A percentile compares a stretch with the other conserved stretches of the same genome.
Conservation (phyloP, 2,329 filamentous ascomycete species). For the Aspergillus latus region DNA sequence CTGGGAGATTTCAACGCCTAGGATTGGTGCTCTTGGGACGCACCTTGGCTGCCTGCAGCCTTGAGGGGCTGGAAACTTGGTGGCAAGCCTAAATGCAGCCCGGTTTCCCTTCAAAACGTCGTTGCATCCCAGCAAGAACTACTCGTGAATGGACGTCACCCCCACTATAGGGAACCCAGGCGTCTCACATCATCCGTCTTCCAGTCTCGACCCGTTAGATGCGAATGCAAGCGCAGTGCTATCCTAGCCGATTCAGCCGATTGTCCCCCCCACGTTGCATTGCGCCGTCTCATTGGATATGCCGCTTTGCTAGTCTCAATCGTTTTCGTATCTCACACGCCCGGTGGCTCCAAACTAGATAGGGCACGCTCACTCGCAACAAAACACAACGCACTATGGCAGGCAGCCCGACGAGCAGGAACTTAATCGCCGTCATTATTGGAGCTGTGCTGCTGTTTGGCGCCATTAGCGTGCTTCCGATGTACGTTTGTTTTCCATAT, state of each 20-base stretch:
- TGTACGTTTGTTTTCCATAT: slow-evolving; percentile 24
- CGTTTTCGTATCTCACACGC: slow-evolving; percentile 13
- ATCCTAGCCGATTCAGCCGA: slow-evolving; percentile 20
- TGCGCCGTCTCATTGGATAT: slow-evolving; percentile 16
- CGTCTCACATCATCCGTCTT: slow-evolving; percentile 3
- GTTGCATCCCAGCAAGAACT: slow-evolving; percentile 4
- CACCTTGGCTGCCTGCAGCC: slow-evolving; percentile 18
- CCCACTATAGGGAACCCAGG: neutral
- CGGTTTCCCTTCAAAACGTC: slow-evolving; percentile 12
- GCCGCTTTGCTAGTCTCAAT: slow-evolving; percentile 11
- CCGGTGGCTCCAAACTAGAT: neutral
- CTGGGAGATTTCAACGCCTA: slow-evolving; percentile 10
- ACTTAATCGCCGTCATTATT: slow-evolving; percentile 32
- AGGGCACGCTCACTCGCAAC: neutral
- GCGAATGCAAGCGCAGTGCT: slow-evolving; percentile 4
- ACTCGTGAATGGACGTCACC: slow-evolving; percentile 5
- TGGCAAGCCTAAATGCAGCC: slow-evolving; percentile 17
- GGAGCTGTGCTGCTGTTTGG: slow-evolving; percentile 31
- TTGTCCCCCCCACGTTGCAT: slow-evolving; percentile 6
- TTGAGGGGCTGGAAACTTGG: slow-evolving; percentile 15
- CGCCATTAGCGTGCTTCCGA: slow-evolving; percentile 30
- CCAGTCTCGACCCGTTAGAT: slow-evolving; percentile 6
- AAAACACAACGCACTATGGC: slow-evolving; percentile 19
- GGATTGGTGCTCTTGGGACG: slow-evolving; percentile 16
- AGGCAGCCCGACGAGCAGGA: slow-evolving; percentile 21